Percentiles rank a stretch among this genome's conserved stretches.
Conservation (phyloP, 1,284 basidiomycete species). For the Ustilago curta region DNA sequence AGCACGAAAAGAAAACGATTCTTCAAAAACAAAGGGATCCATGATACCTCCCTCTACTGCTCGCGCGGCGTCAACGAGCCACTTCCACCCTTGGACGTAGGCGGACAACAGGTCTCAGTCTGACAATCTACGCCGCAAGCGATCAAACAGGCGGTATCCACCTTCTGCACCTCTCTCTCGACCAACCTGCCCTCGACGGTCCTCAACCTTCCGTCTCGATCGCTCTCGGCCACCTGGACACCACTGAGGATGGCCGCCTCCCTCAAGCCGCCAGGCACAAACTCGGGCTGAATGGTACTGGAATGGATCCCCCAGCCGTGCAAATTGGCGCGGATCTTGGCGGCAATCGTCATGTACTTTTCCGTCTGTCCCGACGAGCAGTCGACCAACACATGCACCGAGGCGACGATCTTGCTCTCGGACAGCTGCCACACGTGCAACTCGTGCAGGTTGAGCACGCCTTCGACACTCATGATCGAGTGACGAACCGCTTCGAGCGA, state of each 20-base stretch:
- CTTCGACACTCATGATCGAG: conserved; percentile 82
- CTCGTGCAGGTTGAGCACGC: conserved; percentile 87
- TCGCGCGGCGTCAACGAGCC: conserved; percentile 20
- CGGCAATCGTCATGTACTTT: conserved; percentile 87
- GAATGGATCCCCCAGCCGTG: conserved; percentile 94
- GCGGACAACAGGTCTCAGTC: conserved; percentile 62
- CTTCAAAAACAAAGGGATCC: neutral
- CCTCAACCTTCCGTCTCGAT: conserved; percentile 54
- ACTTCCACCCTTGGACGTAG: conserved; percentile 10
- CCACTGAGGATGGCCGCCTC: conserved; percentile 63
- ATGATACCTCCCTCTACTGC: conserved; percentile 5
- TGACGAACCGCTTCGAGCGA: conserved; percentile 86
- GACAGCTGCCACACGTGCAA: conserved; percentile 96
- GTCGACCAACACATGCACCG: conserved; percentile 90
- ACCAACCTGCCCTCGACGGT: conserved; percentile 62
- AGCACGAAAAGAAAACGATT: no score
- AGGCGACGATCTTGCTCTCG: conserved; percentile 90
- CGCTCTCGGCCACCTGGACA: conserved; percentile 57
- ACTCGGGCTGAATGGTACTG: conserved; percentile 69
- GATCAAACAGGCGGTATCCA: conserved; percentile 62
- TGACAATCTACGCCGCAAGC: conserved; percentile 59
- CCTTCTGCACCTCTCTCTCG: conserved; percentile 56
- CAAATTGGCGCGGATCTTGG: conserved; percentile 82
- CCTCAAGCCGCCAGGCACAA: conserved; percentile 61
- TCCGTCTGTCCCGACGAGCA: conserved; percentile 72